Conservation (phyloP, 1,284 basidiomycete genomes). For the Thelephora terrestris region DNA sequence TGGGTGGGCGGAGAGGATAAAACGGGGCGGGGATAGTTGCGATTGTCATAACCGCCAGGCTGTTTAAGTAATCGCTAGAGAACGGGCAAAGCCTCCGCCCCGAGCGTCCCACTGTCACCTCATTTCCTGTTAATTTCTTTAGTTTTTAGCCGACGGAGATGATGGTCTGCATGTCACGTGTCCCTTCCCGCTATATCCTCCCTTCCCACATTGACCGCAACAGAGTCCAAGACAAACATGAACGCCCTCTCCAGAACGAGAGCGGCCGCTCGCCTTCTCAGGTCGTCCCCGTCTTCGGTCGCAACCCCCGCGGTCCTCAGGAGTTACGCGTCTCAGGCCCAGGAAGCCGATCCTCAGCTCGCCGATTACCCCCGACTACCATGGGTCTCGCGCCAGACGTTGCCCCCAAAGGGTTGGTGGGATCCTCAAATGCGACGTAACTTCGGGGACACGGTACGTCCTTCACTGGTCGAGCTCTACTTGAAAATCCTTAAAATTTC, state of each 20-base stretch:
- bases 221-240: too few species aligned
- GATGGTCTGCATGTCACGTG: too few species aligned
- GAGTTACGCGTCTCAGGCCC: slow-evolving; percentile 5
- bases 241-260: too few species aligned
- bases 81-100: too few species aligned
- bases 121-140: too few species aligned
- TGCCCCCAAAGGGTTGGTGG: slow-evolving; percentile 71
- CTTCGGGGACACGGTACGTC: slow-evolving; percentile 71
- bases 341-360: slow-evolving; percentile 54
- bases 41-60: too few species aligned
- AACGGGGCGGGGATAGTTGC: background rate
- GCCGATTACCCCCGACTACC: slow-evolving; percentile 74
- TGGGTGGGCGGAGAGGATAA: background rate
- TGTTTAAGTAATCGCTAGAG: too few species aligned
- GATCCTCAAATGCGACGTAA: slow-evolving; percentile 77
- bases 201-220: too few species aligned
- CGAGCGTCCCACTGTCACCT: too few species aligned
- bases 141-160: too few species aligned
- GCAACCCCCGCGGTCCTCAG: slow-evolving; percentile 19
- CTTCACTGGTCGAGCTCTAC: background rate
- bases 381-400: slow-evolving; percentile 55
- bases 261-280: too few species aligned
- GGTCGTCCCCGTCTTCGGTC: background rate
- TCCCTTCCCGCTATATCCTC: too few species aligned
- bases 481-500: slow-evolving; percentile 9